Percentiles rank a stretch among this genome's conserved stretches.
Evolutionary conservation across 805 yeast species (phyloP).

Genomic region (Metschnikowia reukaufii): DNA sequence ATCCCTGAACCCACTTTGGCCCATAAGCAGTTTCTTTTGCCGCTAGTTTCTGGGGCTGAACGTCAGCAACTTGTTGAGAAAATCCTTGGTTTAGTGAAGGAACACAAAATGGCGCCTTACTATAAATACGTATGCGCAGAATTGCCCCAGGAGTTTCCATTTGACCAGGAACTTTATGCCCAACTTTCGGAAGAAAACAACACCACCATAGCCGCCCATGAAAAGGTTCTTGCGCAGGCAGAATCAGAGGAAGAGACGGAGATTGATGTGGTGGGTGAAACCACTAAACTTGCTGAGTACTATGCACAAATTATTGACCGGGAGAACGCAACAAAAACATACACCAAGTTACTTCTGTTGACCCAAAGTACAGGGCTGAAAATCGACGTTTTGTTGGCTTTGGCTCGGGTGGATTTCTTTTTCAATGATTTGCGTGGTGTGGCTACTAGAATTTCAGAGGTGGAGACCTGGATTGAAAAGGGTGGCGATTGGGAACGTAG

Average conservation of each 20-base stretch:
- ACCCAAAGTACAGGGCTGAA: slow-evolving; percentile 88
- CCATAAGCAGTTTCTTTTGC: slow-evolving; percentile 70
- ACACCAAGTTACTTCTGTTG: slow-evolving; percentile 70
- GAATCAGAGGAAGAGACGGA: slow-evolving; percentile 82
- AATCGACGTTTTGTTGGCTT: slow-evolving; percentile 80
- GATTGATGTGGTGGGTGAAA: slow-evolving; percentile 71
- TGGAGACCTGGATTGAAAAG: slow-evolving; percentile 76
- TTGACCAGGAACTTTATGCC: slow-evolving; percentile 61
- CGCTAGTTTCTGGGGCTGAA: slow-evolving; percentile 29
- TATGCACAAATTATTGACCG: slow-evolving; percentile 84
- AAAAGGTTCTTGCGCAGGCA: slow-evolving; percentile 50
- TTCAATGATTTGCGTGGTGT: slow-evolving; percentile 73
- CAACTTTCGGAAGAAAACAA: slow-evolving; percentile 54
- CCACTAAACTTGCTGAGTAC: slow-evolving; percentile 82
- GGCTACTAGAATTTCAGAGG: slow-evolving; percentile 69
- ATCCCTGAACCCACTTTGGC: slow-evolving; percentile 83
- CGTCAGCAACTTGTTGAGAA: slow-evolving; percentile 42
- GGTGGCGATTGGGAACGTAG: slow-evolving; percentile 99
- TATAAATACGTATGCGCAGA: slow-evolving; percentile 58
- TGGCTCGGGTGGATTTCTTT: slow-evolving; percentile 87
- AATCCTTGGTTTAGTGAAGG: slow-evolving; percentile 54
- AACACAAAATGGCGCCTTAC: slow-evolving; percentile 76
- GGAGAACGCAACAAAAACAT: slow-evolving; percentile 61
- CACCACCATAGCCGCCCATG: slow-evolving; percentile 53
- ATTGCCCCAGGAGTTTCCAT: slow-evolving; percentile 41